Conservation (phyloP, 1,284 basidiomycete genomes). For the Cutaneotrichosporon sp. region DNA sequence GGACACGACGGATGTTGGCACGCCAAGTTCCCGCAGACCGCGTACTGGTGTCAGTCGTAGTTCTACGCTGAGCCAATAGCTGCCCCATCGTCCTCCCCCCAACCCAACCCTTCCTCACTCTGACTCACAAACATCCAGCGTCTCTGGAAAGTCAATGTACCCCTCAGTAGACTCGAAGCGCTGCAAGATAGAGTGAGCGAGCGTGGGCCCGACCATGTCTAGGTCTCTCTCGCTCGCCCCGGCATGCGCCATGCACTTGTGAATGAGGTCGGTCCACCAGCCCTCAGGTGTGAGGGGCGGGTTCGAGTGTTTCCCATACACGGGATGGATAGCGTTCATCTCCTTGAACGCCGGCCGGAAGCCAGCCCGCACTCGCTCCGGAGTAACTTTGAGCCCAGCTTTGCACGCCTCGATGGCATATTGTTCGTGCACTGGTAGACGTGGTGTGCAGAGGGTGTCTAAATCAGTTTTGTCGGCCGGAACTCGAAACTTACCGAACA, state of each 20-base stretch:
- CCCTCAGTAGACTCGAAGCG: slow-evolving; percentile 51
- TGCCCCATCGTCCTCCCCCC: not conserved
- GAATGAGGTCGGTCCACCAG: slow-evolving; percentile 52
- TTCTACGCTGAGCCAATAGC: not conserved
- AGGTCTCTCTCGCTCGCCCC: slow-evolving; percentile 39
- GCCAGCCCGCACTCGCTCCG: slow-evolving; percentile 38
- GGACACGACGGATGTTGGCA: slow-evolving; percentile 48
- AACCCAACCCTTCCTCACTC: not conserved
- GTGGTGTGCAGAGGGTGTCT: slow-evolving; percentile 53
- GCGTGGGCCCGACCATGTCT: slow-evolving; percentile 23
- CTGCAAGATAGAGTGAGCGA: slow-evolving; percentile 35
- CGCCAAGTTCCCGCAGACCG: slow-evolving; percentile 35
- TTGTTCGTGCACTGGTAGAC: slow-evolving; percentile 50
- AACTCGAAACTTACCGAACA: slow-evolving; percentile 40
- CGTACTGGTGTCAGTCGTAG: slow-evolving; percentile 33
- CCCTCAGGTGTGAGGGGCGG: slow-evolving; percentile 44
- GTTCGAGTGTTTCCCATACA: slow-evolving; percentile 46
- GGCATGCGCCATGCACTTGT: slow-evolving; percentile 41
- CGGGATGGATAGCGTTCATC: slow-evolving; percentile 34
- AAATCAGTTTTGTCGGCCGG: not conserved
- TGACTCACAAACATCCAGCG: slow-evolving; percentile 36
- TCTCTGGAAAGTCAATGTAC: slow-evolving; percentile 49
- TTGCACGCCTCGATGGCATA: slow-evolving; percentile 49
- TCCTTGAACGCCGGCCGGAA: slow-evolving; percentile 52
- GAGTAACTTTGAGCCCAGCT: slow-evolving; percentile 43